Evolutionary conservation across 2,329 filamentous ascomycete species (phyloP).

Genomic region (Hawksworthiomyces lignivorus): DNA sequence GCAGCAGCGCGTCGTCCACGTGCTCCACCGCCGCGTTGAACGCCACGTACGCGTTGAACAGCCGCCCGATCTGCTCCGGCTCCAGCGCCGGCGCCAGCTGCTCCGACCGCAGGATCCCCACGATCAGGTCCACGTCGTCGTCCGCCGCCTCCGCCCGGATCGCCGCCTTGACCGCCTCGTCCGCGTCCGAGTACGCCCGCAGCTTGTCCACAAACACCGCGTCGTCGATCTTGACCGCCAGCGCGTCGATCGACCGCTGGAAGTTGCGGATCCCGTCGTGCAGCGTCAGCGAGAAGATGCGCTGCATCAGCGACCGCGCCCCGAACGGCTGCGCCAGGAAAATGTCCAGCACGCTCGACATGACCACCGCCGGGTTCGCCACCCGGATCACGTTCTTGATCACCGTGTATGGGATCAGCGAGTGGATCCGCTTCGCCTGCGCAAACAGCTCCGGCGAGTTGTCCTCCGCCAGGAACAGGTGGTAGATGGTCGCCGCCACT

Average conservation of each 20-base stretch:
- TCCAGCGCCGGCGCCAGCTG: constrained; percentile 63
- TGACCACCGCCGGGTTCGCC: constrained; percentile 91
- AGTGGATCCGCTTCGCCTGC: constrained; percentile 89
- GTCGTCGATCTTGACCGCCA: constrained; percentile 74
- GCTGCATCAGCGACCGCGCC: constrained; percentile 79
- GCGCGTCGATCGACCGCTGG: constrained; percentile 75
- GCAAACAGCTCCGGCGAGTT: constrained; percentile 96
- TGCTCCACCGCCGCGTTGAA: constrained; percentile 95
- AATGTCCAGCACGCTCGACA: constrained; percentile 90
- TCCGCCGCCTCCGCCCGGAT: constrained; percentile 65
- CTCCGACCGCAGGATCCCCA: constrained; percentile 76
- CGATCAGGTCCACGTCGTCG: constrained; percentile 77
- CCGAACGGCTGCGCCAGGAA: constrained; percentile 96
- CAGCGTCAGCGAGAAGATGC: constrained; percentile 87
- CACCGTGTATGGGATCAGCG: constrained; percentile 83
- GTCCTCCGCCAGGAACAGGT: constrained; percentile 94
- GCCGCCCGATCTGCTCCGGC: constrained; percentile 67
- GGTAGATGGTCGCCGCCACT: constrained; percentile 91
- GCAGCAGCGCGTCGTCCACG: constrained; percentile 76
- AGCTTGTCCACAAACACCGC: constrained; percentile 72
- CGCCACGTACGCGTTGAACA: constrained; percentile 92
- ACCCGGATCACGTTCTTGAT: constrained; percentile 96
- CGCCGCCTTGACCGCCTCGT: constrained; percentile 64
- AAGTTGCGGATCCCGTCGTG: constrained; percentile 83
- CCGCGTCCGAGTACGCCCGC: constrained; percentile 66